Evolutionary conservation across 2,329 filamentous ascomycete species (phyloP).

Genomic region (Pezicula carpinea): DNA sequence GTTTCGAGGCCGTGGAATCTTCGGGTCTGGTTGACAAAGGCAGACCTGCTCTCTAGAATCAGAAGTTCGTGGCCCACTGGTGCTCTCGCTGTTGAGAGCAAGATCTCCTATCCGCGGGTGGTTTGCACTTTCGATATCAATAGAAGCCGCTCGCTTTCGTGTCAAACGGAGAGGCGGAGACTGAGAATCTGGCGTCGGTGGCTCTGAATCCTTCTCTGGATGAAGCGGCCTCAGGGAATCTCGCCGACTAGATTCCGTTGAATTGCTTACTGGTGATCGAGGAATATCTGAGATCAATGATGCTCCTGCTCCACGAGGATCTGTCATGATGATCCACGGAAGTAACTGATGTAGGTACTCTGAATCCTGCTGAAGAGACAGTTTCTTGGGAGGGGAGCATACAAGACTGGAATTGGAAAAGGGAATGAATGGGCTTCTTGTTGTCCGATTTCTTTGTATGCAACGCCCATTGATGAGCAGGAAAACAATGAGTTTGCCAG

Average conservation of each 20-base stretch:
- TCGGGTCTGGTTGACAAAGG: conserved; percentile 66
- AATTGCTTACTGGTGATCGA: conserved; percentile 23
- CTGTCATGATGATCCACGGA: conserved; percentile 19
- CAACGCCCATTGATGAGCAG: conserved; percentile 23
- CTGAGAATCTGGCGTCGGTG: conserved; percentile 17
- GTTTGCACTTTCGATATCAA: conserved; percentile 23
- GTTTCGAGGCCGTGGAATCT: conserved; percentile 67
- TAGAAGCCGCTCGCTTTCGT: conserved; percentile 27
- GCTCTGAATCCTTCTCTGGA: conserved; percentile 20
- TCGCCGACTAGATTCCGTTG: conserved; percentile 23
- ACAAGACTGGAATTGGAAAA: too few species aligned
- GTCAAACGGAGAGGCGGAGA: conserved; percentile 23
- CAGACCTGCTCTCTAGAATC: conserved; percentile 45
- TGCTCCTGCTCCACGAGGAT: conserved; percentile 11
- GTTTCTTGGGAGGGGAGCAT: not conserved
- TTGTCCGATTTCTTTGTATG: conserved; percentile 27
- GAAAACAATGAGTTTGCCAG: conserved; percentile 28
- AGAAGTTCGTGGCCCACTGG: conserved; percentile 15
- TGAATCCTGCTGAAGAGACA: conserved; percentile 7
- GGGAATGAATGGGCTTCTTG: conserved; percentile 26
- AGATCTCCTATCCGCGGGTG: conserved; percentile 24
- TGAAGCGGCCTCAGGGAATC: conserved; percentile 19
- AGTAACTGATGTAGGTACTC: conserved; percentile 1
- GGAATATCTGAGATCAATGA: conserved; percentile 14
- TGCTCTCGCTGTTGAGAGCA: conserved; percentile 22